phyloP scores from a whole-genome alignment of 1,284 basidiomycete genomes.

The Leccinum variabile region DNA sequence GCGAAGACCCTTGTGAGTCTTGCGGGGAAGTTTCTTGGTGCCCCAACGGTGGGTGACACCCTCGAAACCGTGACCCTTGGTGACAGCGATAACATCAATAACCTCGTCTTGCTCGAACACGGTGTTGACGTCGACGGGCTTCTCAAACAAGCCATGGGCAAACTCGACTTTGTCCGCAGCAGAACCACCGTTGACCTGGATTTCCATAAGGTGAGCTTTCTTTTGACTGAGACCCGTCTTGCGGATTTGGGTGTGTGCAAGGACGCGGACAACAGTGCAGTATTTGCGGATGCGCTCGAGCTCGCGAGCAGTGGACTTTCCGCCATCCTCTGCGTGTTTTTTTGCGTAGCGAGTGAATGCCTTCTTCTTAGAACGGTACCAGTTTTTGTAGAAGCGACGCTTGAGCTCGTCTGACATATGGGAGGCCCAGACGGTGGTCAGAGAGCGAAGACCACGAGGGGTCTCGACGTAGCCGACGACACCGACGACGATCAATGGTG shows the following conservation, averaged over 20 bases:
- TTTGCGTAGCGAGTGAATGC: constrained; percentile 99
- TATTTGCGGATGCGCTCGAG: constrained; percentile 99
- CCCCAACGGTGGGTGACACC: constrained; percentile 99
- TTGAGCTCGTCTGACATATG: constrained; percentile 90
- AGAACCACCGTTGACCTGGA: constrained; percentile 98
- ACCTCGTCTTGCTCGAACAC: constrained; percentile 98
- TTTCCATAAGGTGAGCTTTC: constrained; percentile 99
- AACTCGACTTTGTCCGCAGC: constrained; percentile 98
- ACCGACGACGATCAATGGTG: constrained; percentile 96
- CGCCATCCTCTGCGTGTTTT: constrained; percentile 96
- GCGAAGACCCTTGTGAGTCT: constrained; percentile 99
- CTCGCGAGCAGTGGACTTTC: constrained; percentile 92
- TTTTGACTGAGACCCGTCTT: constrained; percentile 98
- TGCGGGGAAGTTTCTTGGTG: constrained; percentile 97
- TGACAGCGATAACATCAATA: constrained; percentile 97
- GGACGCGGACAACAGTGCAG: constrained; percentile 99
- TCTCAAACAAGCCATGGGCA: constrained; percentile 95
- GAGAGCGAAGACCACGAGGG: constrained; percentile 93
- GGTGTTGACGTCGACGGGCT: constrained; percentile 83
- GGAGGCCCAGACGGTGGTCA: constrained; percentile 83
- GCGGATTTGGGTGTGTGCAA: constrained; percentile 98
- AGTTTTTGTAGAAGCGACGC: constrained; percentile 99
- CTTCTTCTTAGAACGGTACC: constrained; percentile 99
- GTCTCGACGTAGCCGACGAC: constrained; percentile 99
- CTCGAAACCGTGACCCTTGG: constrained; percentile 99